Conservation (phyloP, 768 basidiomycete species). For the Trametes villosa region DNA sequence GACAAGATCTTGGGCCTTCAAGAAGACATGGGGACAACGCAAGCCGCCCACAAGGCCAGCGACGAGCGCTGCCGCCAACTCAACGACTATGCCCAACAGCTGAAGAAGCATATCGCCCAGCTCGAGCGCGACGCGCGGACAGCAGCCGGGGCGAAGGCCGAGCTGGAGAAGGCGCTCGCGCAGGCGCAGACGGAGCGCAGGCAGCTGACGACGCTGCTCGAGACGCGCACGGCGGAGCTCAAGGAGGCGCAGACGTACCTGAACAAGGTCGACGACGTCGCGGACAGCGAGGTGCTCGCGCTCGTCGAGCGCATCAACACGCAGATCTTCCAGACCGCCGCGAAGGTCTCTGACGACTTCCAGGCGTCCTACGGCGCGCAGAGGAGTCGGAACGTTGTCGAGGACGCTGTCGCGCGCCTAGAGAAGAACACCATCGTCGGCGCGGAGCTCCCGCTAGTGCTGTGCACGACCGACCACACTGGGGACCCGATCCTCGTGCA, state of each 20-base stretch:
- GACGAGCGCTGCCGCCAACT: neutral
- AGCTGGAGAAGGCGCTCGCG: constrained; percentile 1
- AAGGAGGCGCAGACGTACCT: constrained; percentile 52
- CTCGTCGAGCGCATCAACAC: constrained; percentile 51
- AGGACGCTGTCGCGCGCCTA: neutral
- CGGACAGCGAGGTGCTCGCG: constrained; percentile 49
- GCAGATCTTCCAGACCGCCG: constrained; percentile 55
- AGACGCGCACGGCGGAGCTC: constrained; percentile 49
- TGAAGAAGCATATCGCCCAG: neutral
- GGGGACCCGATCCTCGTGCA: constrained; percentile 12
- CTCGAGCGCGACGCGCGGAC: neutral
- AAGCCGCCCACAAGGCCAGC: too few relatives aligned
- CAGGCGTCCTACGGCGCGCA: constrained; percentile 20
- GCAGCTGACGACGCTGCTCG: constrained; percentile 23
- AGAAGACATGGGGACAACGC: too few relatives aligned
- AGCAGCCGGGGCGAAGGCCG: neutral
- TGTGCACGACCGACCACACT: constrained; percentile 2
- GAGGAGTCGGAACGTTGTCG: neutral
- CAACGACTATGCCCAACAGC: neutral
- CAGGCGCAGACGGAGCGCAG: neutral
- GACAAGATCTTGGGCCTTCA: neutral
- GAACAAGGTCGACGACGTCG: constrained; percentile 46
- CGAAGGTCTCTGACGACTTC: constrained; percentile 50
- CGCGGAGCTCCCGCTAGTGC: neutral
- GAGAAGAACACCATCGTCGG: neutral